Evolutionary conservation across 768 basidiomycete species (phyloP), one percentile per base, ranked within the genome.

Genomic region (Pleurotus salmoneostramineus): DNA sequence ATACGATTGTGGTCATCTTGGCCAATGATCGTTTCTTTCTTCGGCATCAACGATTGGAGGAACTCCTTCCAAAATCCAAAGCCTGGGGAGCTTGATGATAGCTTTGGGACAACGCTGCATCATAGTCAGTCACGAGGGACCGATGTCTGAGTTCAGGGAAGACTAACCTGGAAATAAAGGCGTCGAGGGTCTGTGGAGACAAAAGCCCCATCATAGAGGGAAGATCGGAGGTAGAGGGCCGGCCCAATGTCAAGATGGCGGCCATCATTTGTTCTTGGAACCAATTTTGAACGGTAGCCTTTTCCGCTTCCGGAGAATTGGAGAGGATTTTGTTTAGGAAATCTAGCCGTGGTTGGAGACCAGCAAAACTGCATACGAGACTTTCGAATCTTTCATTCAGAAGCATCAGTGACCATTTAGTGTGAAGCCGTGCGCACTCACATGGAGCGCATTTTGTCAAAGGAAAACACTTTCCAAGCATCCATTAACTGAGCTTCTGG

Each of bases 41-140:
- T 45, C 31, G 64, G 59, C 11, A 62, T 59, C 17, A 72, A 54
- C 12, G 65, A 49, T 40, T 65, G 65, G 21, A 66, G 40, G 34
- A 74, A 64, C 0, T 65, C 62, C 7, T 68, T 55, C 43, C 62
- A 64, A 55, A 72, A 70, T 1, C 46, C 11, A 44, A 63, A 71
- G 21, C 21, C 21, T 1, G 21, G 21, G 3, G 21, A 27, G 3
- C 15, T 55, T 62, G 14, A 64, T 50, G 2, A 56, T 35, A 40
- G 56, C 64, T 42, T 61, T 21, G 47, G 36, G 6, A n/a, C 6
- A 14, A 50, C 35, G n/a, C 10, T 55, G 34, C 51, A 33, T 1
- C 31, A 31, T n/a, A 14, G 17, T 21, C 6, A 42, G 37, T 11
- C n/a, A 32, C n/a, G 10, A 4, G 44, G 10, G 0, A 8, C 27